These are phyloP conservation scores for Blastobotrys buckinghamii DNA, from an alignment of 1,139 yeast genomes.

Conservation along the genomic window DNA sequence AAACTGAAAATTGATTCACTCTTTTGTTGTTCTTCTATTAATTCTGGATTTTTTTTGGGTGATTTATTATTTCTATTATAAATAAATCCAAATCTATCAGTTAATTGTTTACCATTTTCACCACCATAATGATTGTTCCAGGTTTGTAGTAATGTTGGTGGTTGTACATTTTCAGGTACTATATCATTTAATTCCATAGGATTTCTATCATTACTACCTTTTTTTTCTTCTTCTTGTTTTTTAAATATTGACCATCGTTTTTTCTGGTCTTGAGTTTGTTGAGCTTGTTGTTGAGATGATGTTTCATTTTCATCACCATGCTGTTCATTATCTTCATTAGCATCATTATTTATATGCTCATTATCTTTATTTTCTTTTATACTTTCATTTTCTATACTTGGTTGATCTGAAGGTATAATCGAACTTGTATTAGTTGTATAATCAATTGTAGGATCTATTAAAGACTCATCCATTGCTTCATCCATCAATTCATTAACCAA, in stretches of 20 bases:
- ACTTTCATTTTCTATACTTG: too few relatives aligned
- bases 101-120: constrained; percentile 27
- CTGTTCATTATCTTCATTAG: neutral
- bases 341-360: neutral
- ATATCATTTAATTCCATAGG: constrained; percentile 47
- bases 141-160: constrained; percentile 32
- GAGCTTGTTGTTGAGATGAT: neutral
- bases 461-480: constrained; percentile 27
- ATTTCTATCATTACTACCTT: constrained; percentile 19
- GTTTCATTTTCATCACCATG: neutral
- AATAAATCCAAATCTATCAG: constrained; percentile 51
- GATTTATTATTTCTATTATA: constrained; percentile 22
- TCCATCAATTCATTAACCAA: constrained; percentile 28
- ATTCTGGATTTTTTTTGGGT: neutral
- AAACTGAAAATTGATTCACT: neutral
- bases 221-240: neutral
- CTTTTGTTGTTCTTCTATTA: neutral
- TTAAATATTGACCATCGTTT: constrained; percentile 6
- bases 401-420: constrained; percentile 1
- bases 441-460: neutral
- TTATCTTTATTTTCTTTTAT: too few relatives aligned
- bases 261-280: neutral
- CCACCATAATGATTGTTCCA: constrained; percentile 27
- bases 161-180: constrained; percentile 33
- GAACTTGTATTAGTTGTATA: neutral